A percentile compares a stretch with the other conserved stretches of the same genome.
These are phyloP conservation scores for Solidago caesia DNA, from an alignment of 129 eudicot genomes.

Conservation along the genomic window DNA sequence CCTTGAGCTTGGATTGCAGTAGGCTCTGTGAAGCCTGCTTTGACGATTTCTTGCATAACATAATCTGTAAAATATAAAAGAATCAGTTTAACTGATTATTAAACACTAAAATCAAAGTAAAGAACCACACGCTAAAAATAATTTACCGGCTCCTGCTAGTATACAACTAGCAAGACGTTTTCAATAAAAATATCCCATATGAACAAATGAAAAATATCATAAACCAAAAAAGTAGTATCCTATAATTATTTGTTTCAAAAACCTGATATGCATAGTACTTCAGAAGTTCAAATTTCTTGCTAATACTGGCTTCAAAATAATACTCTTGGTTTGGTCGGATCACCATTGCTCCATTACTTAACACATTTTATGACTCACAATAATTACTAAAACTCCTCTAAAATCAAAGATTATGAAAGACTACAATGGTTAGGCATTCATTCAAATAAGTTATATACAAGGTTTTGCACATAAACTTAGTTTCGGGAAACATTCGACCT, in stretches of 20 bases:
- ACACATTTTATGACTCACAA: too few relatives aligned
- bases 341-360: too few relatives aligned
- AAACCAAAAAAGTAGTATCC: background rate
- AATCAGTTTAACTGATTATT: background rate
- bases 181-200: background rate
- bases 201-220: too few relatives aligned
- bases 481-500: too few relatives aligned
- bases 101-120: background rate
- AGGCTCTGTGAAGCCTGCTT: slow-evolving; percentile 96
- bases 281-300: background rate
- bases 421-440: too few relatives aligned
- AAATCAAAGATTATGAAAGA: too few relatives aligned
- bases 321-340: background rate
- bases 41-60: slow-evolving; percentile 87
- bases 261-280: background rate
- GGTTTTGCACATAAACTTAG: too few relatives aligned
- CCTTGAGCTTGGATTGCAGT: slow-evolving; percentile 99
- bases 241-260: background rate
- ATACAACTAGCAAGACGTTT: background rate
- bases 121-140: background rate
- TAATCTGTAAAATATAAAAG: slow-evolving; percentile 50
- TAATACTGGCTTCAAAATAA: background rate
- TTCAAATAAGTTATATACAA: too few relatives aligned
- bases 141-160: background rate
- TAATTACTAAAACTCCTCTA: too few relatives aligned